Evolutionary conservation across 768 basidiomycete genomes (phyloP), one percentile per base, ranked within the genome.

Genomic region (Lentinula edodes): DNA sequence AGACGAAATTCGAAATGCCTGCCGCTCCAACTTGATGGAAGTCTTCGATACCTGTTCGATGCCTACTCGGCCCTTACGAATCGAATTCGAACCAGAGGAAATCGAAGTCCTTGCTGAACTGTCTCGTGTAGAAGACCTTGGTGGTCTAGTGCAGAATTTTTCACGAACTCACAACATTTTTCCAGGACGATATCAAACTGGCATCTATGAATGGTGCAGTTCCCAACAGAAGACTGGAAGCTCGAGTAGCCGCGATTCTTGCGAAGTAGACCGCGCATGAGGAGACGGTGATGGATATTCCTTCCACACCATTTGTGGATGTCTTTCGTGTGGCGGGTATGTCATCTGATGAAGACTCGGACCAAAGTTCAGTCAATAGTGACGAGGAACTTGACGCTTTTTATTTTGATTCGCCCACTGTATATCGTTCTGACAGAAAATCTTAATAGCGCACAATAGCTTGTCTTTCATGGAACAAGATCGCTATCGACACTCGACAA

Each of bases 11-110:
- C 82, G 86, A 35, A 80, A 82, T 3, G 76, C 78, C 20, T 94
- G 91, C 66, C 82, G 91, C 50, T 76, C 83, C 45, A 95, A 95
- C 68, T 81, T 95, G 64, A 81, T 87, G 73, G 90, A 91, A 1
- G 90, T 96, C 13, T 93, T 91, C 65, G 91, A 91, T 65, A 90
- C 91, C 5, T 93, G 89, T 71, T 86, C 86, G 38, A 80, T 87
- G 69, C 82, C 86, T 12, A 76, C 83, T 38, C 78, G 90, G 38
- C 86, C 90, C 13, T 87, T 88, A 41, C 80, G 86, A 56, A 83
- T 93, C 69, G 82, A 88, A 64, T 89, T 89, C 70, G 88, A 87
- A 72, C 87, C 85, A 16, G 86, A 78, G 55, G 75, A 88, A 63
- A 71, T 84, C 12, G 78, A 80, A 61, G 77, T 76, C 6, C 63